Evolutionary conservation across 1,284 basidiomycete species (phyloP), one percentile per base, ranked within the genome.

Genomic region (Apiotrichum veenhuisii): DNA sequence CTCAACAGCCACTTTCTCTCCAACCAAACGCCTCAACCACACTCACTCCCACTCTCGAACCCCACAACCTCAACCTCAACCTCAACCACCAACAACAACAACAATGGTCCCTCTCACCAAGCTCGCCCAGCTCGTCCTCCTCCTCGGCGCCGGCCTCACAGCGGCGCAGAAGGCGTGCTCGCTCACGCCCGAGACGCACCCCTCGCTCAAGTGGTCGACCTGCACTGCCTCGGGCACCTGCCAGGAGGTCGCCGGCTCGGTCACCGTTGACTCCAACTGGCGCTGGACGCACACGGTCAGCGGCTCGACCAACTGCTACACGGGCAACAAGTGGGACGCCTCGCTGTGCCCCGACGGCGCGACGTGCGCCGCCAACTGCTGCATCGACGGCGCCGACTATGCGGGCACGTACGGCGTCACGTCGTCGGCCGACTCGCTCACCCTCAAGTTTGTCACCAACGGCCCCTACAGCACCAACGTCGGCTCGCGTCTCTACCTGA

Each of bases 241-340:
- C 18, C 30, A 26, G 26, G 26, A 26, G 25, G 26, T 27, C 18
- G 2, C 18, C 26, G 44, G 27, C 18, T 26, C 44, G 25, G 44
- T 45, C 17, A 45, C 44, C 44, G 44, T 45, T n/a, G 44, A 45
- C 44, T 25, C 44, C 44, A 45, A 45, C 44, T 45, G 44, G 44
- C 44, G 44, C 44, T 45, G 44, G 44, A 45, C 44, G 7, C 44
- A 45, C 44, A 10, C 44, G 5, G 42, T 44, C 42, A n/a, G 15
- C 15, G 18, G 44, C 12, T 30, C 44, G 18, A 45, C 2, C 44
- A 45, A 45, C 44, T 45, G 44, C 27, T 45, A 45, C 44, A 33
- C 27, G 1, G 44, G 44, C 44, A 45, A 45, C 44, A 45, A 26
- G 18, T 45, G 44, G 44, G 27, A 45, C 27, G 30, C 44, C 12